Base-by-base conservation (phyloP, 257 asterid species). In the Solanum commersonii region DNA sequence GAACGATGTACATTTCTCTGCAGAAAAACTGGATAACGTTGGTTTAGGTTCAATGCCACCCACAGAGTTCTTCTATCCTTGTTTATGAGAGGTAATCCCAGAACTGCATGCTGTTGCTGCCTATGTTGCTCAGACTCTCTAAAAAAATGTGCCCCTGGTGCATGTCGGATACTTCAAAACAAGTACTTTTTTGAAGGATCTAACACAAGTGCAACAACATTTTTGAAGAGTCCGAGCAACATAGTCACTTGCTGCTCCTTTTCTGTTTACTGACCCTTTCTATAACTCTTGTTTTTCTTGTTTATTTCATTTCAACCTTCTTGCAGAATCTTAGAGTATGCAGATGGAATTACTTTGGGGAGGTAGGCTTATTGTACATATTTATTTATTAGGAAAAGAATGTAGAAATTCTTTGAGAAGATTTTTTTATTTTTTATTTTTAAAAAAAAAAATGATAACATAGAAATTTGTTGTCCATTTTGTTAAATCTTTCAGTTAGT, bases 351-450 rank as follows among this genome's bases (percentile, higher is more conserved):
- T 33, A 65, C 86, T 52, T 82, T 31, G 86, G 86, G 20, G 44
- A 42, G 9, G 90, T 89, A 84, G 84, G 86, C 74, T 52, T 86
- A 86, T 84, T 90, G 93, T 90, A 88, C 87, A 89, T 92, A 90
- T 90, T 87, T 92, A 90, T 90, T 87, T 85, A 44, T 38, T 79
- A 84, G 86, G 78, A 86, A 59, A 52, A 72, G 56, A 86, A 81
- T 86, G 90, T 78, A 52, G 71, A 74, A 70, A 87, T 87, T 34
- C 84, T 79, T 87, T 68, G 22, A 70, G 33, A 34, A n/a, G 29
- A 13, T 27, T 78, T 46, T 16, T 37, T 35, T 44, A 63, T 10
- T 84, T 60, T 63, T 86, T 56, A 49, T 56, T 85, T 13, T 76
- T 49, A 10, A 2, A 70, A 14, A 2, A 70, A 14, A 72, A 15